Base-by-base conservation (phyloP, 441 rosid species). In the Eutrema salsugineum region DNA sequence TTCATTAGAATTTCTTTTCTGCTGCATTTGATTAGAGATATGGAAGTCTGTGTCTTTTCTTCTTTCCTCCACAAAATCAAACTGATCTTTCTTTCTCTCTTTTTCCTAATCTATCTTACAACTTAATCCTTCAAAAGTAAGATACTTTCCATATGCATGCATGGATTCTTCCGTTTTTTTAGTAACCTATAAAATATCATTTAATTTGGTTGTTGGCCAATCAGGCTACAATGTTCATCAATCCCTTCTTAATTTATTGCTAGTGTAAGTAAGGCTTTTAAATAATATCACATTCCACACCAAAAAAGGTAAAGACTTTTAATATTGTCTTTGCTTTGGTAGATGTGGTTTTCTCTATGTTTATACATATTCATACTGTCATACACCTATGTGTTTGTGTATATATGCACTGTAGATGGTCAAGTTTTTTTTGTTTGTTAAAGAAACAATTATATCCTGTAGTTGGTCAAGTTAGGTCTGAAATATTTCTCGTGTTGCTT, bases 391-490 rank as follows among this genome's bases (percentile, higher is more conserved):
- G n/a, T n/a, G n/a, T n/a, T n/a, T n/a, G n/a, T n/a, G n/a, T n/a
- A n/a, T n/a, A n/a, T n/a, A n/a, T n/a, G n/a, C n/a, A n/a, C n/a
- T n/a, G n/a, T n/a, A n/a, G n/a, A n/a, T n/a, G n/a, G n/a, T n/a
- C n/a, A n/a, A n/a, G n/a, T n/a, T n/a, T n/a, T n/a, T n/a, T n/a
- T n/a, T n/a, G n/a, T n/a, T n/a, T n/a, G n/a, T n/a, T n/a, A n/a
- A n/a, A n/a, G n/a, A n/a, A n/a, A n/a, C n/a, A n/a, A n/a, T n/a
- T n/a, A n/a, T n/a, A n/a, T n/a, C n/a, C n/a, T n/a, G 57, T 67
- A 57, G 66, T 75, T 75, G 76, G 76, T 76, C 63, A 70, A 56
- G 76, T 63, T 76, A 55, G 75, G 71, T 76, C 66, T 32, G 75
- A 70, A 63, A 22, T 2, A 30, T 14, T 68, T 43, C 33, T 11